Percentiles rank a stretch among this genome's conserved stretches.
phyloP scores from a whole-genome alignment of 1,284 basidiomycete species.

The Porogramme epimiltina region DNA sequence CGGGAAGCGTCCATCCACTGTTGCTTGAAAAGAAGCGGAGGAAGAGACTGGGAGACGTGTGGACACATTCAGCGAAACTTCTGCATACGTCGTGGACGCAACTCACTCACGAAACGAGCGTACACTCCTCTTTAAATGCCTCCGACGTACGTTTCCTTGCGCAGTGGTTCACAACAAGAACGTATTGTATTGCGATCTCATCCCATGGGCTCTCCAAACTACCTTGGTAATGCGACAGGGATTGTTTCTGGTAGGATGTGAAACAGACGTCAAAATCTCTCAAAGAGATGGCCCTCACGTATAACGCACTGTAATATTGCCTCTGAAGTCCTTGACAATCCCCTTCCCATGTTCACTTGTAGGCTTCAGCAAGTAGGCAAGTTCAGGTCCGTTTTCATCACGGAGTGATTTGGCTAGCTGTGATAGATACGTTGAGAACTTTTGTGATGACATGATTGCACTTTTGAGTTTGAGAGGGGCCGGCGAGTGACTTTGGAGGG shows the following conservation, averaged over 20 bases:
- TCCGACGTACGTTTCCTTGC: conserved; percentile 65
- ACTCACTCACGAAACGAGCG: conserved; percentile 30
- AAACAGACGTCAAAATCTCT: neutral
- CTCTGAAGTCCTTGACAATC: conserved; percentile 66
- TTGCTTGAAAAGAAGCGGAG: conserved; percentile 77
- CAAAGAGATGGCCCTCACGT: neutral
- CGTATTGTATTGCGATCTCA: conserved; percentile 79
- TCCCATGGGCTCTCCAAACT: conserved; percentile 76
- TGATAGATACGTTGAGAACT: conserved; percentile 61
- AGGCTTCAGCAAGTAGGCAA: conserved; percentile 73
- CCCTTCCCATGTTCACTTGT: conserved; percentile 75
- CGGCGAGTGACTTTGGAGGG: too few species aligned
- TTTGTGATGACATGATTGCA: conserved; percentile 40
- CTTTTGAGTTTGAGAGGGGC: too few species aligned
- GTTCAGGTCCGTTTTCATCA: conserved; percentile 64
- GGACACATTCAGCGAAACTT: conserved; percentile 13
- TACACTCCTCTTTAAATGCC: conserved; percentile 72
- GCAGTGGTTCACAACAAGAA: conserved; percentile 68
- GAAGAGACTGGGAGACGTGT: conserved; percentile 54
- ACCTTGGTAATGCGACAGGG: conserved; percentile 59
- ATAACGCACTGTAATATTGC: conserved; percentile 58
- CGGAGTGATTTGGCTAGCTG: conserved; percentile 63
- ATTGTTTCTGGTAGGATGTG: conserved; percentile 41
- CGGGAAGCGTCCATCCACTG: conserved; percentile 81
- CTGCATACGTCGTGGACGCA: conserved; percentile 8